Conservation (phyloP, 345 rosid species). For the Eucalyptus microcorys region DNA sequence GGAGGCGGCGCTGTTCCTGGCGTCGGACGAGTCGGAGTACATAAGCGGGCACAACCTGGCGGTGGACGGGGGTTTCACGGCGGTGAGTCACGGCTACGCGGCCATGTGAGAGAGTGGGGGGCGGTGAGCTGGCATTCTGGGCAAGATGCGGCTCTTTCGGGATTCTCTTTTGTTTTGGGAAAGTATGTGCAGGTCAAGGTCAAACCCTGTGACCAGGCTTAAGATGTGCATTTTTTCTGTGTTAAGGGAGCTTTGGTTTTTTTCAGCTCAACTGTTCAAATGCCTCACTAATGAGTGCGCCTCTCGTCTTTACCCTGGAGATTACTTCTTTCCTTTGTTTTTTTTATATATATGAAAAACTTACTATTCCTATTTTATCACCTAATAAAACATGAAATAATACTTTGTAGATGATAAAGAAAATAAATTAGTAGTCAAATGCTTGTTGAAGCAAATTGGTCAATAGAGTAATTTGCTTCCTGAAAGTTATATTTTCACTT, state of each 20-base stretch:
- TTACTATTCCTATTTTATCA: not conserved
- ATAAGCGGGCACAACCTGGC: slow-evolving; percentile 81
- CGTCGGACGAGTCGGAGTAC: slow-evolving; percentile 75
- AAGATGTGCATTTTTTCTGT: slow-evolving; percentile 24
- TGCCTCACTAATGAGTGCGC: not conserved
- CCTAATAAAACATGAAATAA: not conserved
- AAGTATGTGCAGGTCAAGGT: not conserved
- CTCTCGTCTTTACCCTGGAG: not conserved
- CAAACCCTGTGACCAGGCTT: slow-evolving; percentile 16
- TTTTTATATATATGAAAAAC: not conserved
- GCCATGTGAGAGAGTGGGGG: not conserved
- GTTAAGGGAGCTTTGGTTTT: not conserved
- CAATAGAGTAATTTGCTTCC: not conserved
- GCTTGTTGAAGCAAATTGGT: not conserved
- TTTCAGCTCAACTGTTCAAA: not conserved
- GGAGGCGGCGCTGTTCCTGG: slow-evolving; percentile 77
- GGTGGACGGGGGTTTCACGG: slow-evolving; percentile 82
- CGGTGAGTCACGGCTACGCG: slow-evolving; percentile 20
- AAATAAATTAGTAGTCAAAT: not conserved
- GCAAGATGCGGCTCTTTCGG: not conserved
- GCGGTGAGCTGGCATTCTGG: not conserved
- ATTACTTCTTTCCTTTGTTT: not conserved
- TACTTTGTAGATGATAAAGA: not conserved
- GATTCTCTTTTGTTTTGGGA: not conserved
- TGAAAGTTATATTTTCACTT: not conserved